Evolutionary conservation across 768 basidiomycete genomes (phyloP), one percentile per base, ranked within the genome.

Genomic region (Leucocoprinus leucothites): DNA sequence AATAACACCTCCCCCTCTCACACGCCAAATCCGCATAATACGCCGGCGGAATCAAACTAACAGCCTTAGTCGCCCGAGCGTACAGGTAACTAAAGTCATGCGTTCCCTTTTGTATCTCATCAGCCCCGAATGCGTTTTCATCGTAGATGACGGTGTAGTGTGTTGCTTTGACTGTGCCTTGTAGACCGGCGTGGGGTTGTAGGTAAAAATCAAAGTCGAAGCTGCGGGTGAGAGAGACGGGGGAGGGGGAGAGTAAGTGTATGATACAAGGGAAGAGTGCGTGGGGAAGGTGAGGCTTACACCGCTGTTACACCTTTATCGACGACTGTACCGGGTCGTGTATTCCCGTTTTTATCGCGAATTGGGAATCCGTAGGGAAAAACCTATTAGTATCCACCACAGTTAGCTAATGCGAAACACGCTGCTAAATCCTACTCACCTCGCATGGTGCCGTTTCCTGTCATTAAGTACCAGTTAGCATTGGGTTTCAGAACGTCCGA

Each of bases 21-120:
- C 89, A 91, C 1, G 89, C 91, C 48, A 92, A 69, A 68, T 92
- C 89, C 6, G 89, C 86, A 61, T 90, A 91, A 64, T 90, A 90
- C 0, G 89, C 89, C 0, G 89, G 79, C 0, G 91, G 89, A 9
- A 91, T 77, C 21, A 93, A 72, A 64, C 87, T 90, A 26, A 94
- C 92, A 0, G 90, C 86, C 61, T 89, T 87, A 2, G 90, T 94
- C 0, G 91, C 90, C 3, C 91, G 81, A 0, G 87, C 90, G 60
- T 89, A 94, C 13, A 89, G 73, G 63, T 91, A 92, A 61, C 83
- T 84, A 13, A 76, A 69, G 51, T 82, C 74, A 63, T 92, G 80
- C 0, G 87, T 83, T 1, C 89, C 86, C 57, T 84, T 75, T 64
- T 94, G 91, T 9, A 92, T 71, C 14, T 82, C 81, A 65, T 94